Evolutionary conservation across 1,284 basidiomycete species (phyloP).

Genomic region (Ganoderma lingzhi): DNA sequence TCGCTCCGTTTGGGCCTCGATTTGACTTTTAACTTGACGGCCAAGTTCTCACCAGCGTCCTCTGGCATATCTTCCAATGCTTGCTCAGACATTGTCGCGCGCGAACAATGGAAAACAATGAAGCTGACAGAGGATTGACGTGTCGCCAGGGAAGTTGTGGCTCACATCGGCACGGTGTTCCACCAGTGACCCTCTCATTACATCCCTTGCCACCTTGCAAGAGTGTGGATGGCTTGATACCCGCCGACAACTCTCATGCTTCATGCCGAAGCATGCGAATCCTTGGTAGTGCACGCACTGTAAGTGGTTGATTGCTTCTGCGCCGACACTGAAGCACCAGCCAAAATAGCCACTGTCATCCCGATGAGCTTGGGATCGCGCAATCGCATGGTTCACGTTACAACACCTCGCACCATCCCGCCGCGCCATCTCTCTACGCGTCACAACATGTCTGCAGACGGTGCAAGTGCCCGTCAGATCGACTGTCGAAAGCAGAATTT

Average conservation of each 20-base stretch:
- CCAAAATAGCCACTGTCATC: conserved; percentile 10
- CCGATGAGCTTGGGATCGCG: conserved; percentile 30
- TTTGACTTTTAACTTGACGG: background rate
- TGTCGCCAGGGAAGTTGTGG: background rate
- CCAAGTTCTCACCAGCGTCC: background rate
- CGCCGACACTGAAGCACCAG: conserved; percentile 10
- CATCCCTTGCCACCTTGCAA: background rate
- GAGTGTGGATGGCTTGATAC: background rate
- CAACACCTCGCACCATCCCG: conserved; percentile 33
- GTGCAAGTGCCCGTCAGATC: background rate
- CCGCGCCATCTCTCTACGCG: background rate
- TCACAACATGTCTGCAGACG: background rate
- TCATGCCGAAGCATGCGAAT: background rate
- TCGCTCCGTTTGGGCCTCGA: background rate
- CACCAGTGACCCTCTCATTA: background rate
- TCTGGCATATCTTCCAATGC: conserved; percentile 2
- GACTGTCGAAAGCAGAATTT: background rate
- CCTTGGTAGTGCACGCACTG: conserved; percentile 2
- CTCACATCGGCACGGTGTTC: background rate
- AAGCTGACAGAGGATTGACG: background rate
- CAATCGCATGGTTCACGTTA: conserved; percentile 31
- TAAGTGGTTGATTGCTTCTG: conserved; percentile 12
- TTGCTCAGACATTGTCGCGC: conserved; percentile 13
- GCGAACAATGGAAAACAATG: background rate
- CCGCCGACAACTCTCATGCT: background rate